Conservation (phyloP, 495 filamentous ascomycete genomes). For the Tuber microsphaerosporum region DNA sequence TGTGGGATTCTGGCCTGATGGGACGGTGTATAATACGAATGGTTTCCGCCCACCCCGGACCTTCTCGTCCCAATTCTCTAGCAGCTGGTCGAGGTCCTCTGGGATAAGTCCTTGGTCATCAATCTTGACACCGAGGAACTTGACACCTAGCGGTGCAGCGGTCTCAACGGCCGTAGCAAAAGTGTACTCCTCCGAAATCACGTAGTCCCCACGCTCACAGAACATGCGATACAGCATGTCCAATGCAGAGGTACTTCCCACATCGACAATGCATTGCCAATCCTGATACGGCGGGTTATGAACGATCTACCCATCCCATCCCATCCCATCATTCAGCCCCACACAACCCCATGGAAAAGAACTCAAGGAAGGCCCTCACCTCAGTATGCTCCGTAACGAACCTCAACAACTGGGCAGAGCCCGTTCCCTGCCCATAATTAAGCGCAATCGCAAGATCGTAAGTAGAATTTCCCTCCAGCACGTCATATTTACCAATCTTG, state of each 20-base stretch:
- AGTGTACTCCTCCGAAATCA: constrained; percentile 80
- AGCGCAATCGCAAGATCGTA: constrained; percentile 75
- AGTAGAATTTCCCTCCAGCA: constrained; percentile 55
- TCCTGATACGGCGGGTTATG: constrained; percentile 71
- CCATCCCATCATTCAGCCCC: constrained; percentile 8
- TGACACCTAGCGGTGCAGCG: constrained; percentile 66
- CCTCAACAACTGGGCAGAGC: constrained; percentile 75
- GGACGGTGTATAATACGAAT: constrained; percentile 71
- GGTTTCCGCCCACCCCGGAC: constrained; percentile 61
- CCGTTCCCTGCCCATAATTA: constrained; percentile 84
- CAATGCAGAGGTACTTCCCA: constrained; percentile 70
- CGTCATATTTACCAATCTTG: constrained; percentile 73
- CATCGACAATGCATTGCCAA: constrained; percentile 68
- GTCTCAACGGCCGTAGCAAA: constrained; percentile 80
- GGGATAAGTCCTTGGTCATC: constrained; percentile 73
- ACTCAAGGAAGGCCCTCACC: constrained; percentile 41
- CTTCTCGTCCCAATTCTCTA: constrained; percentile 56
- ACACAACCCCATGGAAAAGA: not conserved
- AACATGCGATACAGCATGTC: constrained; percentile 76
- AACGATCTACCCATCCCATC: constrained; percentile 48
- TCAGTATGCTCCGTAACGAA: constrained; percentile 93
- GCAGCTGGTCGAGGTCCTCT: constrained; percentile 55
- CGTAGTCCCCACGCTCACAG: constrained; percentile 59
- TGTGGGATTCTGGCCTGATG: constrained; percentile 86
- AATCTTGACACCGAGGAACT: constrained; percentile 64